Percentiles rank a stretch among this genome's conserved stretches.
phyloP scores from a whole-genome alignment of 352 stramenopile genomes.

The Peronospora belbahrii region DNA sequence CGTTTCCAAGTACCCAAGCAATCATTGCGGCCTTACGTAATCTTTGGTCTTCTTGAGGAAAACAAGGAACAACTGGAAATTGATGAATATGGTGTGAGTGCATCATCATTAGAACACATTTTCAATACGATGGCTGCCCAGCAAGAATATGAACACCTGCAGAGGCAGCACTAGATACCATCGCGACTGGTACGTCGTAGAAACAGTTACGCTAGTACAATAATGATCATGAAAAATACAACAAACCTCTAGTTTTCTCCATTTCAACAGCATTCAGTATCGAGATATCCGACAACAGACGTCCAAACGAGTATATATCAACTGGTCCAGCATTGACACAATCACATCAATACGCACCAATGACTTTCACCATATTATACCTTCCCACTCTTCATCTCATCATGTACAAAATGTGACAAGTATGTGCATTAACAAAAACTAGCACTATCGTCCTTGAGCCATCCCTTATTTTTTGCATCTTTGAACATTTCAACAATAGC shows the following conservation, averaged over 20 bases:
- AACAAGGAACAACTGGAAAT: slow-evolving; percentile 54
- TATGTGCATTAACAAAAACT: no score
- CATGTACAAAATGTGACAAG: no score
- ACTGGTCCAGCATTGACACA: no score
- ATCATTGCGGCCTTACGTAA: slow-evolving; percentile 33
- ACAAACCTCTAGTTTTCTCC: no score
- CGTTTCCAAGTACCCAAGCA: slow-evolving; percentile 67
- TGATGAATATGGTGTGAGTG: slow-evolving; percentile 84
- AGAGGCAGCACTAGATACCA: slow-evolving; percentile 29
- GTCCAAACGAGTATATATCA: no score
- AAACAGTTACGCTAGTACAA: slow-evolving; percentile 9
- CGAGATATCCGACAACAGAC: no score
- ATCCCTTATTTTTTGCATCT: slow-evolving; percentile 64
- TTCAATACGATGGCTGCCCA: slow-evolving; percentile 89
- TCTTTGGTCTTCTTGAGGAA: slow-evolving; percentile 77
- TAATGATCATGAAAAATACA: slow-evolving; percentile 4
- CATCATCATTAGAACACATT: slow-evolving; percentile 88
- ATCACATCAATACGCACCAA: no score
- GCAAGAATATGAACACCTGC: slow-evolving; percentile 50
- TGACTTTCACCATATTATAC: no score
- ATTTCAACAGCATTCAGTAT: background rate
- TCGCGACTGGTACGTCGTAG: slow-evolving; percentile 17
- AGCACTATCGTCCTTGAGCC: slow-evolving; percentile 68
- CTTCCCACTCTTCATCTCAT: no score
- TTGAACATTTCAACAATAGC: slow-evolving; percentile 66